phyloP scores from a whole-genome alignment of 495 filamentous ascomycete species.

The Sabuloglossum arenarium region DNA sequence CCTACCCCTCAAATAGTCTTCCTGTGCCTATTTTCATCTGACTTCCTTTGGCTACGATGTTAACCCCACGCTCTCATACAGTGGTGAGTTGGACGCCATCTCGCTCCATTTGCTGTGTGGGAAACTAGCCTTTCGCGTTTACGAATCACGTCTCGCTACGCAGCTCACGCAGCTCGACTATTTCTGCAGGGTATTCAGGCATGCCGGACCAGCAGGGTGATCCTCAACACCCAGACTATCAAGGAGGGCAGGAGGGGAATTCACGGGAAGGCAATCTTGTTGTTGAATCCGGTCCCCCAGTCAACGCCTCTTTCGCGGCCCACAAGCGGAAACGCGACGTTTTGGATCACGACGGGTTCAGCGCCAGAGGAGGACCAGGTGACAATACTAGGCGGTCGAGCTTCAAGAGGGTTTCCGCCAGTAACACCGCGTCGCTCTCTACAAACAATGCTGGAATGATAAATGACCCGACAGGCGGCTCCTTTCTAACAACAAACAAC shows the following conservation, averaged over 20 bases:
- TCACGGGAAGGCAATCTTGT: not conserved
- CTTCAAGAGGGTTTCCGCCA: constrained; percentile 2
- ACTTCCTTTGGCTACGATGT: not conserved
- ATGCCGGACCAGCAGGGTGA: not conserved
- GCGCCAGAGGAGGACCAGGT: not conserved
- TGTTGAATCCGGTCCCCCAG: not conserved
- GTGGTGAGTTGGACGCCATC: not conserved
- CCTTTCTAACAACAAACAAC: constrained; percentile 1
- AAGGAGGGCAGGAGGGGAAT: not conserved
- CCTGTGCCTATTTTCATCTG: not conserved
- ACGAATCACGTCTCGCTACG: constrained; percentile 5
- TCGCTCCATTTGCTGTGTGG: not conserved
- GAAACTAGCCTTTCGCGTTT: not conserved
- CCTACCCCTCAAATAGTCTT: not conserved
- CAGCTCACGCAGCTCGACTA: not conserved
- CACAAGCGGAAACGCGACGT: constrained; percentile 6
- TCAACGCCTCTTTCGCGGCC: not conserved
- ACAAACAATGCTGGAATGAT: not conserved
- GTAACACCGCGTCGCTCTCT: constrained; percentile 1
- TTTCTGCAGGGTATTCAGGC: not conserved
- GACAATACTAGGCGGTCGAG: constrained; percentile 1
- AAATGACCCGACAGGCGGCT: not conserved
- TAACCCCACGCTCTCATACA: not conserved
- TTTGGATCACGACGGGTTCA: constrained; percentile 3
- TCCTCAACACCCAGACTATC: not conserved